Evolutionary conservation across 768 basidiomycete species (phyloP), one percentile per base, ranked within the genome.

Genomic region (Psilocybe subaeruginosa): DNA sequence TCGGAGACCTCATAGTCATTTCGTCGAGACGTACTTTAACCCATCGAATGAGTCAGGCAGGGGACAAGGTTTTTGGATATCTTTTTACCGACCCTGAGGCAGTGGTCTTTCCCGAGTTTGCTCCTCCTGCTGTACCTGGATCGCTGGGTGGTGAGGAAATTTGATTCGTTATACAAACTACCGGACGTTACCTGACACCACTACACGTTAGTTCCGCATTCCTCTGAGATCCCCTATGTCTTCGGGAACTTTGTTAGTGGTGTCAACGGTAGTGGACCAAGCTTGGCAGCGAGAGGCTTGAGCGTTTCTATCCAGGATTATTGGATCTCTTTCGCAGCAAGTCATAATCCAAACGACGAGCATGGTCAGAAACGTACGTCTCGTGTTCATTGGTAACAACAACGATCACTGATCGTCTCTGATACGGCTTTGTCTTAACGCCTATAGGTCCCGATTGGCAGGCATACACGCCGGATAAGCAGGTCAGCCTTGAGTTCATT

Each of bases 41-140:
- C 63, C 73, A 76, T 8, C 71, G 71, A 31, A 77, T 73, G 1
- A 76, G 79, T 1, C 69, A 69, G 7, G 73, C 50, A 3, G 77
- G 77, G 5, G 68, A 76, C 4, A 70, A 70, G 48, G 66, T 72
- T 3, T 80, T 70, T 61, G 76, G 72, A 7, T 82, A 81, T 63
- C 61, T 74, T 3, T 81, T 80, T 62, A 75, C 73, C 0, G 75
- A 79, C 41, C 74, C 48, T 4, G 56, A 59, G 11, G 63, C 54
- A 7, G 30, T 35, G 6, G 37, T 23, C 16, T 14, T 55, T n/a
- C 55, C 50, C 8, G 35, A 53, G 1, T 17, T 59, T 3, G 12
- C 73, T 2, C 68, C 73, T 17, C 54, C 68, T 6, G 55, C 55
- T 4, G 43, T 35, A 12, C 33, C 66, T 16, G 68, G 72, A 7